Conservation (phyloP, 2,329 filamentous ascomycete genomes). For the Fusarium drepaniforme region DNA sequence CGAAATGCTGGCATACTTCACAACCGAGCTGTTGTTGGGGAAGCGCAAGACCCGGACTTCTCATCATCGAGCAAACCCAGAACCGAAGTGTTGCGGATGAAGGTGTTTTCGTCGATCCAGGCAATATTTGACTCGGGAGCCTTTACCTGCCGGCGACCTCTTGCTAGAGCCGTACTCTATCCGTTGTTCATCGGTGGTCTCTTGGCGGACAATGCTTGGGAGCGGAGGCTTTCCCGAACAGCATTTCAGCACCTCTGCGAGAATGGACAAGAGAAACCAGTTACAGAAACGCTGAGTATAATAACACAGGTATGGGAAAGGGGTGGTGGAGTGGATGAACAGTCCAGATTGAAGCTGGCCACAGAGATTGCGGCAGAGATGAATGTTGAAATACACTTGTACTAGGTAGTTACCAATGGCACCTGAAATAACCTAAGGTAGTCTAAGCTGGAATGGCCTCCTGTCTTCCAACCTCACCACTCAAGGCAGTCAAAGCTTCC, state of each 20-base stretch:
- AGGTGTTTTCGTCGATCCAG: neutral
- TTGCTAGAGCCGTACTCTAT: neutral
- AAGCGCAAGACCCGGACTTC: neutral
- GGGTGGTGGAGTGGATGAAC: neutral
- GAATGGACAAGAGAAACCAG: constrained; percentile 2
- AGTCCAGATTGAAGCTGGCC: neutral
- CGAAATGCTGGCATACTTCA: neutral
- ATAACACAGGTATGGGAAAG: neutral
- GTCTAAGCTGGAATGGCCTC: neutral
- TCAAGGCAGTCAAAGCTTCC: neutral
- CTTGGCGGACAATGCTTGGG: neutral
- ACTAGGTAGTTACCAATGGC: neutral
- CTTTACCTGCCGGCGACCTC: neutral
- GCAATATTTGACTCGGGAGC: neutral
- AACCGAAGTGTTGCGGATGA: neutral
- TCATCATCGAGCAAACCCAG: neutral
- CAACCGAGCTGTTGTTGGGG: neutral
- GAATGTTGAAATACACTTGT: neutral
- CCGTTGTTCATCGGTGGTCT: neutral
- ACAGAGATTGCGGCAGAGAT: neutral
- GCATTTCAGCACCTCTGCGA: constrained; percentile 12
- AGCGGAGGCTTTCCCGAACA: constrained; percentile 4
- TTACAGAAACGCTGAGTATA: constrained; percentile 6
- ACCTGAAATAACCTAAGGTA: neutral
- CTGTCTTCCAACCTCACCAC: neutral